Base-by-base conservation (phyloP, 2,329 filamentous ascomycete genomes). In the Cytospora piceicola region DNA sequence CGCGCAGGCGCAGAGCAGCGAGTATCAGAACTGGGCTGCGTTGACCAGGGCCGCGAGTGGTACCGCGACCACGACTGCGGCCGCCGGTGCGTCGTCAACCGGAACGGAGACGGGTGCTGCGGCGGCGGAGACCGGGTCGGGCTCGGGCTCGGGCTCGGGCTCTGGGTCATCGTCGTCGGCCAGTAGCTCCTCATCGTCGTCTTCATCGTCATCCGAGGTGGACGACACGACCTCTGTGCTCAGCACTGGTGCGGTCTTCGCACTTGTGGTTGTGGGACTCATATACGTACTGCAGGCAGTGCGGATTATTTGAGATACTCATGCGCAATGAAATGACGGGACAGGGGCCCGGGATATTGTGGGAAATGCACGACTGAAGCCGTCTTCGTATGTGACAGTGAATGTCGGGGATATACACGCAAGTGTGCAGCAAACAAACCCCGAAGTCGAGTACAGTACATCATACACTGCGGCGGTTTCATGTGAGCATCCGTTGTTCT, bases 201-300 rank as follows among this genome's bases (percentile, higher is more conserved):
- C 63, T 4, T 51, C 63, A 3, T 65, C 58, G 2, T 24, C 64
- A 5, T 53, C 59, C 1, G 12, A 46, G 8, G 32, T 42, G 32
- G 12, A 30, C 15, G 34, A 51, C 17, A 32, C 51, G 22, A 24
- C 8, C 1, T 22, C 27, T 12, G 66, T 59, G 14, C 36, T 67
- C 14, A 39, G 66, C 7, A 20, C 14, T 17, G 63, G 58, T 30
- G 58, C 36, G 15, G 60, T 67, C 22, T 30, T 63, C 20, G 58
- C 63, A 3, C 27, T 67, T 12, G 34, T 53, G 0, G 63, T 55
- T 11, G n/a, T 67, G n/a, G 63, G 63, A 5, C 27, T 67, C 27
- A 22, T 67, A 12, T 67, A 67, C 27, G 59, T 67, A 49, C 49
- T 67, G 51, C 58, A 67, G 66, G 66, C 66, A 24, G 36, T 67